Conservation (phyloP, 805 yeast species). For the Pichia deserticola region DNA sequence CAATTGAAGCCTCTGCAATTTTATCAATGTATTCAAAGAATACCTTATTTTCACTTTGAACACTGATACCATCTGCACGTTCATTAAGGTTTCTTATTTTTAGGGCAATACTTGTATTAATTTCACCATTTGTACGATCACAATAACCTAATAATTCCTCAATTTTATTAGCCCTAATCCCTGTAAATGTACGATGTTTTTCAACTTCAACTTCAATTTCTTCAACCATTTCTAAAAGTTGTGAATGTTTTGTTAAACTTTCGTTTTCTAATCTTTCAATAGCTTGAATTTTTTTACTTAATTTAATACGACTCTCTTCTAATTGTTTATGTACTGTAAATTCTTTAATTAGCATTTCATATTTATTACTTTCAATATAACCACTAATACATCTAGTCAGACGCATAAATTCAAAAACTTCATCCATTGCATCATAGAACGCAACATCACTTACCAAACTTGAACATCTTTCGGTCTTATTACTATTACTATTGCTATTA, state of each 20-base stretch:
- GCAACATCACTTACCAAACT: conserved; percentile 1
- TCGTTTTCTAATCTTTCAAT: conserved; percentile 27
- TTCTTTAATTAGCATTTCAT: conserved; percentile 4
- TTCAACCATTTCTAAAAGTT: conserved; percentile 15
- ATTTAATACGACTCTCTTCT: not conserved
- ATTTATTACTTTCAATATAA: conserved; percentile 1
- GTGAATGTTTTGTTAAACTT: conserved; percentile 16
- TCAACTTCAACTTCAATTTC: conserved; percentile 18
- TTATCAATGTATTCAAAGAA: conserved; percentile 35
- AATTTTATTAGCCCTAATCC: conserved; percentile 34
- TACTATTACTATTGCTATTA: not conserved
- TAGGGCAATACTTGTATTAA: conserved; percentile 61
- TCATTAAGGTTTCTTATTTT: conserved; percentile 51
- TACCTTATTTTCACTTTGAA: conserved; percentile 24
- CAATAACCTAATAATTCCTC: conserved; percentile 56
- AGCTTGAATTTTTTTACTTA: conserved; percentile 21
- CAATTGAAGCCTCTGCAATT: conserved; percentile 45
- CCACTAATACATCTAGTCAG: not conserved
- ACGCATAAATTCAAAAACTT: not conserved
- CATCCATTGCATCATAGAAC: conserved; percentile 5
- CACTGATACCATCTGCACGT: conserved; percentile 32
- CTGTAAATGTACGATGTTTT: conserved; percentile 16
- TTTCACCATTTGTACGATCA: conserved; percentile 65
- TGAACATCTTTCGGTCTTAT: not conserved
- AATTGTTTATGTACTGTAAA: not conserved